These are phyloP conservation scores for Talaromyces sp. DNA, from an alignment of 2,329 filamentous ascomycete species.

Conservation along the genomic window DNA sequence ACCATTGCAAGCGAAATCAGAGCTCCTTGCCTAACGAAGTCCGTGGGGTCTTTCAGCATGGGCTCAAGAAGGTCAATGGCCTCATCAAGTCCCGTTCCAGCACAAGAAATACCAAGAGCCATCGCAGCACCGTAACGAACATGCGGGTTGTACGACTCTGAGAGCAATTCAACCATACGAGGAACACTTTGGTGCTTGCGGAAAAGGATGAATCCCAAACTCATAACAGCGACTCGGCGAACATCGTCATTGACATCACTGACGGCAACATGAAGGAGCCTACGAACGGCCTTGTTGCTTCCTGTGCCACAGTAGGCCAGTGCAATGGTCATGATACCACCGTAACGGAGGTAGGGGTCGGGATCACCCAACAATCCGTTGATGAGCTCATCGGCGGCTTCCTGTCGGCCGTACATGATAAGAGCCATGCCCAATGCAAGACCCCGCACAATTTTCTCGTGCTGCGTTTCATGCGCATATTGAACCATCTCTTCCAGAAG, in stretches of 20 bases:
- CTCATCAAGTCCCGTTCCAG: slow-evolving; percentile 90
- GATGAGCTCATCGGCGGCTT: slow-evolving; percentile 89
- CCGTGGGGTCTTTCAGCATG: slow-evolving; percentile 98
- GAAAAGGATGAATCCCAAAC: slow-evolving; percentile 96
- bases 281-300: slow-evolving; percentile 97
- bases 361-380: slow-evolving; percentile 89
- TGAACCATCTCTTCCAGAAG: slow-evolving; percentile 95
- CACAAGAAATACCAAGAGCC: slow-evolving; percentile 96
- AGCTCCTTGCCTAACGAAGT: slow-evolving; percentile 96
- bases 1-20: slow-evolving; percentile 96
- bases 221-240: slow-evolving; percentile 92
- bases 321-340: slow-evolving; percentile 97
- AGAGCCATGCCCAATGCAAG: slow-evolving; percentile 94
- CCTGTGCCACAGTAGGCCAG: slow-evolving; percentile 95
- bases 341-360: slow-evolving; percentile 88
- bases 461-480: slow-evolving; percentile 94
- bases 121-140: slow-evolving; percentile 97
- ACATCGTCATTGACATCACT: slow-evolving; percentile 98
- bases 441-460: slow-evolving; percentile 97
- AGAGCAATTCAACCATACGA: slow-evolving; percentile 96
- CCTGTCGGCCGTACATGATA: slow-evolving; percentile 96
- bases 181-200: slow-evolving; percentile 94
- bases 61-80: slow-evolving; percentile 95
- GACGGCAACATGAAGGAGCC: slow-evolving; percentile 90
- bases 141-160: slow-evolving; percentile 98